phyloP scores from a whole-genome alignment of 164 flowering plant species.

The Litsea cubeba region DNA sequence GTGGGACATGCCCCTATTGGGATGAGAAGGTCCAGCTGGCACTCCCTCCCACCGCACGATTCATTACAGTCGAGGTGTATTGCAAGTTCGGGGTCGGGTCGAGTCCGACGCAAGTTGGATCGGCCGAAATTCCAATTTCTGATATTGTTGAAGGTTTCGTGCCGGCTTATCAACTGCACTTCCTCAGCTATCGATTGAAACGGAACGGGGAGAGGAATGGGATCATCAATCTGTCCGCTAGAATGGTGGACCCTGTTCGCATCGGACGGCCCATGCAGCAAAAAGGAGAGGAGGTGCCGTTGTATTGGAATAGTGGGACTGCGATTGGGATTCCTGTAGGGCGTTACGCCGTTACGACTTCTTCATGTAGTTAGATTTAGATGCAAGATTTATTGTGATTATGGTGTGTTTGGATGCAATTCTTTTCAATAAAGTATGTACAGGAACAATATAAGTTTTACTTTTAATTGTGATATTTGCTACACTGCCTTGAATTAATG shows the following conservation, averaged over 20 bases:
- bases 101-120: background rate
- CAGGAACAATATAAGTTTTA: too few species aligned
- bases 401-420: too few species aligned
- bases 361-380: too few species aligned
- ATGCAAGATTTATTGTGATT: too few species aligned
- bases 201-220: background rate
- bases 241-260: background rate
- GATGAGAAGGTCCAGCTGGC: slow-evolving; percentile 31
- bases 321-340: background rate
- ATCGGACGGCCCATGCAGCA: background rate
- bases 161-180: slow-evolving; percentile 6
- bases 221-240: background rate
- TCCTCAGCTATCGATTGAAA: slow-evolving; percentile 9
- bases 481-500: too few species aligned
- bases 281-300: too few species aligned
- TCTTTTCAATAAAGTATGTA: too few species aligned
- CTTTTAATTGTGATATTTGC: too few species aligned
- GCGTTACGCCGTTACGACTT: too few species aligned
- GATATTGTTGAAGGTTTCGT: slow-evolving; percentile 4
- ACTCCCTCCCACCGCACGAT: background rate
- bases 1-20: slow-evolving; percentile 47
- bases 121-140: slow-evolving; percentile 1
- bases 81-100: background rate
- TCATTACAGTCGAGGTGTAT: slow-evolving; percentile 4
- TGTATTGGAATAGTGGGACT: background rate